phyloP scores from a whole-genome alignment of 192 early-diverging fungal genomes.

The Podila verticillata region DNA sequence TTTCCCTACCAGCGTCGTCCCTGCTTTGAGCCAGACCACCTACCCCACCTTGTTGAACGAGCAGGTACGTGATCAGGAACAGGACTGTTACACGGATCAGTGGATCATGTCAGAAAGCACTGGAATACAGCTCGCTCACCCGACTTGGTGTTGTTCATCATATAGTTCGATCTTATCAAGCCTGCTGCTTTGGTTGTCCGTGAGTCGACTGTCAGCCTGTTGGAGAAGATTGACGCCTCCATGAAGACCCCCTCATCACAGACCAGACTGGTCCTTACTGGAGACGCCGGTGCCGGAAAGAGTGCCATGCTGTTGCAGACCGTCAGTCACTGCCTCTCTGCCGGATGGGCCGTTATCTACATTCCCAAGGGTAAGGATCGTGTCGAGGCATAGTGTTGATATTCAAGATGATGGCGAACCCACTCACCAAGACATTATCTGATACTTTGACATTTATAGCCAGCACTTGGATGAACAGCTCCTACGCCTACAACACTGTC shows the following conservation, averaged over 20 bases:
- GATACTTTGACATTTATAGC: conserved; percentile 24
- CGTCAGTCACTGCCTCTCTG: conserved; percentile 52
- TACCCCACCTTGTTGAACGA: conserved; percentile 43
- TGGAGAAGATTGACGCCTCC: conserved; percentile 48
- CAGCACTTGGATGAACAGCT: conserved; percentile 55
- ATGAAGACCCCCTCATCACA: conserved; percentile 35
- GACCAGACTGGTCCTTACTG: conserved; percentile 54
- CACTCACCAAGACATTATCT: not conserved
- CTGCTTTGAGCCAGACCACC: conserved; percentile 36
- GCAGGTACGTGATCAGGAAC: conserved; percentile 20
- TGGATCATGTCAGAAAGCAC: not conserved
- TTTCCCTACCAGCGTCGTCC: conserved; percentile 20
- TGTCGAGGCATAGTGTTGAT: too few species aligned
- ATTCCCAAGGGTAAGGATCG: conserved; percentile 54
- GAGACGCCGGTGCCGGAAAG: conserved; percentile 59
- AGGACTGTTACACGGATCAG: not conserved
- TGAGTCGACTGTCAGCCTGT: conserved; percentile 50
- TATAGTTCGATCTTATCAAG: conserved; percentile 53
- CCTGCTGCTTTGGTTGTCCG: conserved; percentile 54
- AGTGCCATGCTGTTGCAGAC: conserved; percentile 59
- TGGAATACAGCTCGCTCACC: not conserved
- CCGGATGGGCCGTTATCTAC: conserved; percentile 65
- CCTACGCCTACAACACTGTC: conserved; percentile 51
- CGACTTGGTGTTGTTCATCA: not conserved
- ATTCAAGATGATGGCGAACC: too few species aligned